Conservation (phyloP, 2,329 filamentous ascomycete species). For the Byssothecium circinans region DNA sequence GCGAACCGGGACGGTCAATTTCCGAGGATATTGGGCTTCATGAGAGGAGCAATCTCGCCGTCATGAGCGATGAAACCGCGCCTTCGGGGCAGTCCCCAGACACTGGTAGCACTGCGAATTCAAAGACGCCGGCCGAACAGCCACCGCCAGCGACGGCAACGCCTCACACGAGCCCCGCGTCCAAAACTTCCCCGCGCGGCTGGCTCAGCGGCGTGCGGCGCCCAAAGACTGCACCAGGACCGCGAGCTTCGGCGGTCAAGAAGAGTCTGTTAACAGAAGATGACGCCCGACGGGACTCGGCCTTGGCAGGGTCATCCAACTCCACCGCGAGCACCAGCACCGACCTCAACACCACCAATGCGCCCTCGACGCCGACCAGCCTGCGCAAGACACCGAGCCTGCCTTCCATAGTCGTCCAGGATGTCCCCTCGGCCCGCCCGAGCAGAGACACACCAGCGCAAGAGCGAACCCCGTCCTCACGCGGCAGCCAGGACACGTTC, state of each 20-base stretch:
- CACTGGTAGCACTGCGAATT: too few species aligned
- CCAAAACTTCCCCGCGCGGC: constrained; percentile 30
- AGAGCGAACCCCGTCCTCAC: constrained; percentile 3
- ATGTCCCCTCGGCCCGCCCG: constrained; percentile 32
- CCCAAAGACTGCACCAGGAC: constrained; percentile 42
- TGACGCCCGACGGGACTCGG: constrained; percentile 45
- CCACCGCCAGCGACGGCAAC: constrained; percentile 11
- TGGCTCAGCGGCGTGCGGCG: constrained; percentile 43
- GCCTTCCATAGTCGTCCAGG: constrained; percentile 50
- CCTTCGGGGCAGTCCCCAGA: too few species aligned
- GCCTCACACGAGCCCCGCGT: constrained; percentile 17
- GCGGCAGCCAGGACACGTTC: constrained; percentile 47
- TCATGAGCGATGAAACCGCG: constrained; percentile 38
- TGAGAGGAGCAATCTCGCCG: constrained; percentile 32
- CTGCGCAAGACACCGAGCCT: constrained; percentile 45
- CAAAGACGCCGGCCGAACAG: constrained; percentile 6
- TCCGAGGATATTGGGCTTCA: constrained; percentile 20
- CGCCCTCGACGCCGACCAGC: constrained; percentile 32
- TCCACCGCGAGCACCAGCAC: constrained; percentile 34
- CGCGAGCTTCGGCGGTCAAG: constrained; percentile 35
- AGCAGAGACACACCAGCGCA: constrained; percentile 14
- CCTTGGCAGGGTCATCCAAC: constrained; percentile 38
- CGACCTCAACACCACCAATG: constrained; percentile 23
- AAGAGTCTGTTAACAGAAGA: constrained; percentile 32
- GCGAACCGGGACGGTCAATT: constrained; percentile 24